A percentile compares a stretch with the other conserved stretches of the same genome.
Evolutionary conservation across 2,329 filamentous ascomycete genomes (phyloP).

Genomic region (Boeremia exigua): DNA sequence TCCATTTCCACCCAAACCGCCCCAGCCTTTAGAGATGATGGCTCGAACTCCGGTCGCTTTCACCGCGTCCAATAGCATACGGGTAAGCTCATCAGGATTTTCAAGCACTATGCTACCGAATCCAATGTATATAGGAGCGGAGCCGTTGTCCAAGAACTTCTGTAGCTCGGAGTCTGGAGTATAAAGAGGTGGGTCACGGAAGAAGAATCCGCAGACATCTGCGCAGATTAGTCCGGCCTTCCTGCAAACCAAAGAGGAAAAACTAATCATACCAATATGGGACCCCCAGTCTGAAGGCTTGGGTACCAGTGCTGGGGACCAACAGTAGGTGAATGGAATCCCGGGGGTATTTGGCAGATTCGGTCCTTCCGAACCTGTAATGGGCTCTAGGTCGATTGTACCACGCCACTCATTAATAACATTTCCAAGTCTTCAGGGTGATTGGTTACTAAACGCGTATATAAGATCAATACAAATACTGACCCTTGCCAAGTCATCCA

Average conservation of each 20-base stretch:
- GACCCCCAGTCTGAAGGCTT: conserved; percentile 28
- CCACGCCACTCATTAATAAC: conserved; percentile 54
- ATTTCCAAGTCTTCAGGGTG: too few species aligned
- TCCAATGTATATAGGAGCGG: conserved; percentile 61
- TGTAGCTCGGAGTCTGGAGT: conserved; percentile 48
- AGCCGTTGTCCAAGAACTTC: conserved; percentile 55
- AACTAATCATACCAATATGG: too few species aligned
- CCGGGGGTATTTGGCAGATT: conserved; percentile 46
- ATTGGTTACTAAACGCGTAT: too few species aligned
- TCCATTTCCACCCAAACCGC: conserved; percentile 32
- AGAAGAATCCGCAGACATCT: conserved; percentile 56
- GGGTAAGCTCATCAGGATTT: conserved; percentile 53
- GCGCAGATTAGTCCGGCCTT: too few species aligned
- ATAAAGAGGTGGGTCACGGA: conserved; percentile 48
- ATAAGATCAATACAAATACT: too few species aligned
- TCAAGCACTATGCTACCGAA: conserved; percentile 65
- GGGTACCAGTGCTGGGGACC: conserved; percentile 48
- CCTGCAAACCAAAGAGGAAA: too few species aligned
- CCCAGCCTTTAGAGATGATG: conserved; percentile 63
- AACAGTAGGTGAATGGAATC: conserved; percentile 58
- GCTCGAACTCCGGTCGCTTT: conserved; percentile 47
- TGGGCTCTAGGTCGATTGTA: conserved; percentile 50
- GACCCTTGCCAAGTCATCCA: conserved; percentile 58
- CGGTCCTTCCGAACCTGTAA: conserved; percentile 49
- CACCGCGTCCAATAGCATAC: conserved; percentile 57